Conservation (phyloP, 768 basidiomycete genomes). For the Russula ochroleuca region DNA sequence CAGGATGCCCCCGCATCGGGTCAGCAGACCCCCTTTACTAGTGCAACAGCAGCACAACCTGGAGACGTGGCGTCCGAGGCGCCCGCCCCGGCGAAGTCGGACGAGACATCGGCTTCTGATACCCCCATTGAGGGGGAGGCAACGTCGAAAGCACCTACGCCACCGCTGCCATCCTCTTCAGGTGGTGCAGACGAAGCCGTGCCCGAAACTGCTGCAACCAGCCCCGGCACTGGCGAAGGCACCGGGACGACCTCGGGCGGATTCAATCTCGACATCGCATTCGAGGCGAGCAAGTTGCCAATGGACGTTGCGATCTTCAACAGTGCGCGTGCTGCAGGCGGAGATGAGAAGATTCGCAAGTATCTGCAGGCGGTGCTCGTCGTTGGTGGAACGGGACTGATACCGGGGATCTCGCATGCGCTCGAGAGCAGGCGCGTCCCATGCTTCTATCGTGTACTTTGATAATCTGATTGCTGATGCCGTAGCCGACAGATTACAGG, state of each 20-base stretch:
- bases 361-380: constrained; percentile 85
- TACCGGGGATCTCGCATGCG: constrained; percentile 81
- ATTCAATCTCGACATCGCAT: constrained; percentile 68
- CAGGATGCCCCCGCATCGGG: constrained; percentile 25
- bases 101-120: constrained; percentile 26
- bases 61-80: constrained; percentile 26
- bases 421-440: constrained; percentile 73
- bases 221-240: constrained; percentile 14
- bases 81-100: constrained; percentile 24
- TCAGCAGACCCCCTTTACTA: constrained; percentile 28
- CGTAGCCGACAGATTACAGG: constrained; percentile 53
- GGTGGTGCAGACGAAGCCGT: constrained; percentile 13
- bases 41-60: constrained; percentile 19
- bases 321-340: constrained; percentile 79
- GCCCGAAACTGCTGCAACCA: constrained; percentile 13
- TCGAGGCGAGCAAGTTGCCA: constrained; percentile 85
- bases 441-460: neutral
- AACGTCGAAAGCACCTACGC: constrained; percentile 24
- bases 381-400: constrained; percentile 76
- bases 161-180: constrained; percentile 27
- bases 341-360: constrained; percentile 86
- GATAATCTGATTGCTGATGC: constrained; percentile 7
- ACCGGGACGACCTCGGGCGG: constrained; percentile 27
- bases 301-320: constrained; percentile 92
- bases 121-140: constrained; percentile 24